Base-by-base conservation (phyloP, 2,329 filamentous ascomycete genomes). In the Fusarium sp. region DNA sequence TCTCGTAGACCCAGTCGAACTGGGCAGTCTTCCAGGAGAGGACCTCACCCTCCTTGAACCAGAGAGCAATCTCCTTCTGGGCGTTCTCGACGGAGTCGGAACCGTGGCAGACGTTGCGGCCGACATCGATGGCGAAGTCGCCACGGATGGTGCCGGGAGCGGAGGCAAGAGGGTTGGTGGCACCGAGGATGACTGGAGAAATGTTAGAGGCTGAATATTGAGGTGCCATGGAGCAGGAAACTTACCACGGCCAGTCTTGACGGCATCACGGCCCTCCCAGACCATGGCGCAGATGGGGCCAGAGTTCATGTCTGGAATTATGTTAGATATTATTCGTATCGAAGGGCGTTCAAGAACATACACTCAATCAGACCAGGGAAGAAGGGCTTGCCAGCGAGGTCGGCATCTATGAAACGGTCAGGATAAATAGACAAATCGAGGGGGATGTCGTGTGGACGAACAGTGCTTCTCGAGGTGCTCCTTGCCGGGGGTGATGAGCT, bases 21-120 rank as follows among this genome's bases (percentile, higher is more conserved):
- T 93, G 89, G 82, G 93, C 88, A 76, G 88, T 87, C 90, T 96
- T 95, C 90, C 93, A 98, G 86, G 82, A 88, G 85, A 94, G 85
- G 80, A 97, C 82, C 85, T 98, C 96, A 77, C 90, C 91, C 76
- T 93, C 87, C 86, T 92, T 91, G 93, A 99, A 99, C 96, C 96
- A 99, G 82, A 98, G 91, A 80, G 92, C 92, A 82, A 99, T 99
- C 90, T 99, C 96, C 93, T 98, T 98, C 92, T 98, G 90, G 86
- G 96, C 96, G 88, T 90, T 97, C 91, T 99, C 96, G 85, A 99
- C 95, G 82, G 89, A 91, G 90, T 99, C 96, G 85, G 94, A 98
- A 83, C 96, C 96, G 91, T 99, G 96, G 93, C 95, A 98, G 87
- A 98, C 94, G 89, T 99, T 99, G 85, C 95, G 94, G 87, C 96